Percentiles rank a stretch among this genome's conserved stretches.
phyloP scores from a whole-genome alignment of 768 basidiomycete species.

The Tulasnella calospora region DNA sequence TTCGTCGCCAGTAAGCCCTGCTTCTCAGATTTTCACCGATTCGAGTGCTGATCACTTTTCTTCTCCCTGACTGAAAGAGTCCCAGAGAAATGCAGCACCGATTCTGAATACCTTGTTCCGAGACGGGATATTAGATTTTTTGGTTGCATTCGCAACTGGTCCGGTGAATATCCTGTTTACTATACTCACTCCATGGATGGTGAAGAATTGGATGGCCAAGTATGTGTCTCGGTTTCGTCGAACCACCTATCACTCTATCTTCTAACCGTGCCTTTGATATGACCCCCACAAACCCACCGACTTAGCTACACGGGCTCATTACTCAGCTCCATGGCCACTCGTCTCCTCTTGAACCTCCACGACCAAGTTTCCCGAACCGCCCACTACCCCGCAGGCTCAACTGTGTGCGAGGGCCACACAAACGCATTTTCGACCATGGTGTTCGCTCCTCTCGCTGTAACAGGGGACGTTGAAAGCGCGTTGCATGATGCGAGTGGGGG shows the following conservation, averaged over 20 bases:
- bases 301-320: neutral
- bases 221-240: neutral
- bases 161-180: neutral
- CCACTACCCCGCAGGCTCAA: neutral
- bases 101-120: neutral
- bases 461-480: neutral
- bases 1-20: neutral
- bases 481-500: neutral
- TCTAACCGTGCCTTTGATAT: neutral
- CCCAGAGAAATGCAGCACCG: neutral
- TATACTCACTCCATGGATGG: neutral
- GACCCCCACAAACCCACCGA: neutral
- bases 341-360: constrained; percentile 1
- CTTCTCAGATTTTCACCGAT: neutral
- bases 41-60: neutral
- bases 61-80: neutral
- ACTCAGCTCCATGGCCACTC: constrained; percentile 13
- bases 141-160: neutral
- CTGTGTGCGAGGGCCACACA: neutral
- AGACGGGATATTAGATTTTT: neutral
- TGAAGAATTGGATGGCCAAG: neutral
- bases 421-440: neutral
- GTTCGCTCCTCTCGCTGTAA: neutral
- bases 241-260: neutral
- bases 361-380: neutral